These are phyloP conservation scores for Zasmidium citrigriseum DNA, from an alignment of 2,329 filamentous ascomycete genomes.

Conservation along the genomic window DNA sequence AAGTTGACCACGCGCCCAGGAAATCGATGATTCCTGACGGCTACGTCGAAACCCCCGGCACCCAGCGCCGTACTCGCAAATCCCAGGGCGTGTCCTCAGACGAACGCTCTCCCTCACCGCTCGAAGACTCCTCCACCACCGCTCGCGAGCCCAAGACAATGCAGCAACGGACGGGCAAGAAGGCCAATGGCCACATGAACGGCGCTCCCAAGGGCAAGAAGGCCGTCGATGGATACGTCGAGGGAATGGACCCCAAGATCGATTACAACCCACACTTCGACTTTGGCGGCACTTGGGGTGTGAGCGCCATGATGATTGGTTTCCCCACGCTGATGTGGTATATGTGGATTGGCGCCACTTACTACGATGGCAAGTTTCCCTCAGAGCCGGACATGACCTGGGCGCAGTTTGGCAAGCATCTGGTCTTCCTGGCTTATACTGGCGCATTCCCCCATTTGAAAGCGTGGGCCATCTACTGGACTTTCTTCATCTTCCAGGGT, in stretches of 20 bases:
- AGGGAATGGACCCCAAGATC: constrained; percentile 41
- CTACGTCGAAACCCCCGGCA: constrained; percentile 52
- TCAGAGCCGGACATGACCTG: constrained; percentile 51
- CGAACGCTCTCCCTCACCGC: constrained; percentile 39
- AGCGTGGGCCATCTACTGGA: constrained; percentile 95
- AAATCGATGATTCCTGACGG: constrained; percentile 45
- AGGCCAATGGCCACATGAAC: constrained; percentile 38
- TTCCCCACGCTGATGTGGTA: constrained; percentile 98
- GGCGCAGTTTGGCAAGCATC: constrained; percentile 69
- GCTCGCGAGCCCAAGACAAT: constrained; percentile 14
- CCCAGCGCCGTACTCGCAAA: constrained; percentile 46
- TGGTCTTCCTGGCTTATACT: constrained; percentile 73
- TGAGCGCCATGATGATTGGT: constrained; percentile 80
- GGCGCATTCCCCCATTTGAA: constrained; percentile 79
- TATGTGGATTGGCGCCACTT: constrained; percentile 96
- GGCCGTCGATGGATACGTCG: constrained; percentile 41
- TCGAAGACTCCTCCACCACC: constrained; percentile 23
- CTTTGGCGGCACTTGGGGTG: constrained; percentile 85
- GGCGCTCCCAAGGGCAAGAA: constrained; percentile 37
- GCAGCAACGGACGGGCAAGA: constrained; percentile 10
- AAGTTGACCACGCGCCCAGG: constrained; percentile 17
- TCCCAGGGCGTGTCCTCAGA: constrained; percentile 35
- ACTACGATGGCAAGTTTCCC: constrained; percentile 85
- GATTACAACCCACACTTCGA: constrained; percentile 62
- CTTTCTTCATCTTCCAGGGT: constrained; percentile 82